Percentiles rank a stretch among this genome's conserved stretches.
Evolutionary conservation across 495 filamentous ascomycete genomes (phyloP).

Genomic region (Glonium stellatum): DNA sequence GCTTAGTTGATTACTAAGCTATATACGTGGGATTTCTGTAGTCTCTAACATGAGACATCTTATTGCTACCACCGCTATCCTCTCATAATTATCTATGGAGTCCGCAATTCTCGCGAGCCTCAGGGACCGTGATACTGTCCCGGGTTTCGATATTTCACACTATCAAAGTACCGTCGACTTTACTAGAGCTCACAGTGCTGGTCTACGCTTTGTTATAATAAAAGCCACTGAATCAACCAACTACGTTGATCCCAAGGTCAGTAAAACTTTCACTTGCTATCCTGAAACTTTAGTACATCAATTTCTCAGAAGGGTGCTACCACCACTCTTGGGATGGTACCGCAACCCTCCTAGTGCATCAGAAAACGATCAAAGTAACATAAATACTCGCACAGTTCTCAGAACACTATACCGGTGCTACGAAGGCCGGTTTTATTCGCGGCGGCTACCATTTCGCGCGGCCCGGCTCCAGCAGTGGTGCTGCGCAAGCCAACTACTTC

Average conservation of each 20-base stretch:
- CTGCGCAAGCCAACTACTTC: constrained; percentile 54
- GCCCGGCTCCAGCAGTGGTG: constrained; percentile 44
- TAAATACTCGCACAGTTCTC: constrained; percentile 50
- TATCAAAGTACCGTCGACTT: constrained; percentile 56
- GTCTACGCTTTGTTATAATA: constrained; percentile 63
- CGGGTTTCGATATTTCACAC: constrained; percentile 60
- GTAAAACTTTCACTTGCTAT: too few relatives aligned
- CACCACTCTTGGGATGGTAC: constrained; percentile 35
- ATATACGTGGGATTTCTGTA: too few relatives aligned
- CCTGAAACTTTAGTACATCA: not conserved
- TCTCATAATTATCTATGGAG: too few relatives aligned
- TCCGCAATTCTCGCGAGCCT: too few relatives aligned
- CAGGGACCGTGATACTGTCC: constrained; percentile 35
- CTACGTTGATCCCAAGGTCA: too few relatives aligned
- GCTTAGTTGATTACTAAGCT: too few relatives aligned
- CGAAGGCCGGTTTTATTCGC: constrained; percentile 50
- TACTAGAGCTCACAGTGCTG: constrained; percentile 45
- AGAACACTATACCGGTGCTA: constrained; percentile 49
- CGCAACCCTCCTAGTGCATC: too few relatives aligned
- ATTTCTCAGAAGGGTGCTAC: constrained; percentile 41
- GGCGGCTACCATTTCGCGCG: constrained; percentile 62
- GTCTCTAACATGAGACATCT: too few relatives aligned
- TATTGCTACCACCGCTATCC: too few relatives aligned
- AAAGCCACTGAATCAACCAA: constrained; percentile 39
- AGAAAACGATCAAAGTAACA: not conserved